A percentile compares a stretch with the other conserved stretches of the same genome.
Evolutionary conservation across 352 stramenopile species (phyloP).

Genomic region (Phytophthora lateralis): DNA sequence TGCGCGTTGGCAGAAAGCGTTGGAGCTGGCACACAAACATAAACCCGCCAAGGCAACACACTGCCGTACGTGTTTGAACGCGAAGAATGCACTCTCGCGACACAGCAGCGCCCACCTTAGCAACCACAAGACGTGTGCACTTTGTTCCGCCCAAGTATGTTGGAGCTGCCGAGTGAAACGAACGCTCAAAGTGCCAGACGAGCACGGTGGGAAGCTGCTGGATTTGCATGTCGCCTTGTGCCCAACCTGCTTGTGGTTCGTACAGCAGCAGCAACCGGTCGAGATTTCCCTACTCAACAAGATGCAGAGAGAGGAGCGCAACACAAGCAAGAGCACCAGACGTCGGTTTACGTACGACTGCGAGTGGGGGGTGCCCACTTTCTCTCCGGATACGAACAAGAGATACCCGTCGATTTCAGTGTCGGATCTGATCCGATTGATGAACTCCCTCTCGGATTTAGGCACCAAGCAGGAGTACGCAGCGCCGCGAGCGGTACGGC

Average conservation of each 20-base stretch:
- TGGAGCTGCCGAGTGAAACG: slow-evolving; percentile 13
- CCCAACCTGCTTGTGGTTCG: slow-evolving; percentile 9
- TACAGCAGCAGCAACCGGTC: slow-evolving; percentile 7
- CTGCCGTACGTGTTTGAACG: slow-evolving; percentile 8
- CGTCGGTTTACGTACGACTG: slow-evolving; percentile 9
- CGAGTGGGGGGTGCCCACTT: slow-evolving; percentile 1
- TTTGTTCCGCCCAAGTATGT: slow-evolving; percentile 10
- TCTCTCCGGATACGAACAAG: not conserved
- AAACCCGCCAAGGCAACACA: not conserved
- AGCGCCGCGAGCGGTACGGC: slow-evolving; percentile 3
- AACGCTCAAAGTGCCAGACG: slow-evolving; percentile 5
- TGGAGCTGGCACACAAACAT: not conserved
- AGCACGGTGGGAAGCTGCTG: slow-evolving; percentile 6
- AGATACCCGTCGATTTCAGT: slow-evolving; percentile 21
- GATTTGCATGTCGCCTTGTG: slow-evolving; percentile 10
- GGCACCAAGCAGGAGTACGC: not conserved
- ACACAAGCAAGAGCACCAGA: not conserved
- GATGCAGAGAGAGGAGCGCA: not conserved
- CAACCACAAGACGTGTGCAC: slow-evolving; percentile 7
- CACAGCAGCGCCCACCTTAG: slow-evolving; percentile 3
- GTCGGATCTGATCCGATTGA: slow-evolving; percentile 6
- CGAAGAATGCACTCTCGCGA: slow-evolving; percentile 4
- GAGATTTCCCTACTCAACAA: slow-evolving; percentile 6
- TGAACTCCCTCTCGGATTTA: slow-evolving; percentile 9
- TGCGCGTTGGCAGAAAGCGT: slow-evolving; percentile 4